A percentile compares a stretch with the other conserved stretches of the same genome.
Evolutionary conservation across 2,329 filamentous ascomycete genomes (phyloP).

Genomic region (Fusarium sp.): DNA sequence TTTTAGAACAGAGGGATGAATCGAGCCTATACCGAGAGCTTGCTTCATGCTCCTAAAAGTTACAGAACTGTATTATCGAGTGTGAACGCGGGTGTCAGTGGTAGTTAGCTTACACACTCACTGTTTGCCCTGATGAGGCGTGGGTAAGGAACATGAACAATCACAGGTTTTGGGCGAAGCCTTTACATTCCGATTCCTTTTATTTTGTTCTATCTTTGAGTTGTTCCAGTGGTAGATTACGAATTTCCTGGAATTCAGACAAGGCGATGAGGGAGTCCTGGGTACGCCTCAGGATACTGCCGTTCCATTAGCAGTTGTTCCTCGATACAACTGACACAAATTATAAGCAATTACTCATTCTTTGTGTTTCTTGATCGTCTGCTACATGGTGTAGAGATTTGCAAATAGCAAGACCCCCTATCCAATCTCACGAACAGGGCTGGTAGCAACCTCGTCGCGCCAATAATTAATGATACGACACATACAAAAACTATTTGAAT

Average conservation of each 20-base stretch:
- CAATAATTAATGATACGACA: background rate
- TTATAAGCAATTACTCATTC: background rate
- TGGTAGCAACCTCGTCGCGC: background rate
- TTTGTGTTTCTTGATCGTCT: background rate
- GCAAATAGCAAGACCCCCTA: background rate
- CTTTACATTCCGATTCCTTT: background rate
- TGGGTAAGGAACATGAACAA: background rate
- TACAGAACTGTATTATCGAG: background rate
- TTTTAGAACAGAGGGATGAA: background rate
- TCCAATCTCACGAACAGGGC: background rate
- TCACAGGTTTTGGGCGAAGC: background rate
- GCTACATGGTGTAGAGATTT: background rate
- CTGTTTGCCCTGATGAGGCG: background rate
- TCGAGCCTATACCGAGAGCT: background rate
- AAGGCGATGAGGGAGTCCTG: background rate
- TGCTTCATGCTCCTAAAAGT: background rate
- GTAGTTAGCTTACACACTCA: background rate
- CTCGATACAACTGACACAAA: background rate
- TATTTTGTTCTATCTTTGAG: background rate
- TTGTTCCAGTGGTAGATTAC: too few relatives aligned
- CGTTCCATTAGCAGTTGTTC: background rate
- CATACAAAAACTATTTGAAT: background rate
- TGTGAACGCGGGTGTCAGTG: background rate
- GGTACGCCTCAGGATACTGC: background rate
- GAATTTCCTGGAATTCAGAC: background rate